These are phyloP conservation scores for Microcyclospora pomicola DNA, from an alignment of 2,329 filamentous ascomycete genomes.

Conservation along the genomic window DNA sequence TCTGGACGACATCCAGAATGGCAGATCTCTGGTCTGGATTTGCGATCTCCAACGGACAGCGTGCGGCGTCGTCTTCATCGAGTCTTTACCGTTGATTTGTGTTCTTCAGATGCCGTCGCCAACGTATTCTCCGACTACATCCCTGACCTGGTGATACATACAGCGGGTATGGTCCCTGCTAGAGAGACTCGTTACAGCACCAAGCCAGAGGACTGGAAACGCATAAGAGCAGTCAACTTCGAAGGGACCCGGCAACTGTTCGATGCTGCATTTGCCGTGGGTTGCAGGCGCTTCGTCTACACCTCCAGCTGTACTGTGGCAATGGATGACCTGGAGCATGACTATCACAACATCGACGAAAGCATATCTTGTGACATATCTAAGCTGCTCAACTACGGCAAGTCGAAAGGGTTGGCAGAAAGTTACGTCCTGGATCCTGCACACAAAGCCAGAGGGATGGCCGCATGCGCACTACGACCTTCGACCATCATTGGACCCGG, in stretches of 20 bases:
- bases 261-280: constrained; percentile 52
- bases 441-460: constrained; percentile 31
- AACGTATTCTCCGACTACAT: constrained; percentile 45
- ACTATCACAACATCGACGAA: constrained; percentile 78
- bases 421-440: constrained; percentile 61
- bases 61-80: constrained; percentile 11
- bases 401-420: constrained; percentile 81
- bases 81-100: constrained; percentile 29
- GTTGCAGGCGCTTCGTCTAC: constrained; percentile 73
- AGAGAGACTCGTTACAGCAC: constrained; percentile 27
- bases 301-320: constrained; percentile 82
- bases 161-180: constrained; percentile 44
- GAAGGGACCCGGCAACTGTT: constrained; percentile 70
- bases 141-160: constrained; percentile 82
- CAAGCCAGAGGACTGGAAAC: constrained; percentile 30
- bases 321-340: constrained; percentile 58
- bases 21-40: constrained; percentile 28
- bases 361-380: too few relatives aligned
- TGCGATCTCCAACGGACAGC: constrained; percentile 8
- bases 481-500: constrained; percentile 85
- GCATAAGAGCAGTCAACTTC: constrained; percentile 74
- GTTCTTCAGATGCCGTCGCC: constrained; percentile 21
- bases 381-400: constrained; percentile 71
- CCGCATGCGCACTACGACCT: constrained; percentile 58
- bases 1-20: constrained; percentile 24